Evolutionary conservation across 305 asterid genomes (phyloP).

Genomic region (Solanum chacoense): DNA sequence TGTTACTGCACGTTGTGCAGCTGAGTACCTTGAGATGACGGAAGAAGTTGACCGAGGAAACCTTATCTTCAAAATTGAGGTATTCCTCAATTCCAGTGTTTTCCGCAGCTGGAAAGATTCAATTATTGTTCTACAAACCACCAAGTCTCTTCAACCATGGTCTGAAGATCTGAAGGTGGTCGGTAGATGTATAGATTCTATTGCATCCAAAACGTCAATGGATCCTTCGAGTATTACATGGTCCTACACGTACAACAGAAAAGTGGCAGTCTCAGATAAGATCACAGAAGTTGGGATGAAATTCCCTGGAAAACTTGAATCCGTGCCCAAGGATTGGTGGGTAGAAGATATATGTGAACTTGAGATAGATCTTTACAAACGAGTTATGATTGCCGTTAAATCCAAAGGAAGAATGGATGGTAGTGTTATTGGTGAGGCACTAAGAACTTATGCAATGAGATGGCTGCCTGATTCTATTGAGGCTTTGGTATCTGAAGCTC

Average conservation of each 20-base stretch:
- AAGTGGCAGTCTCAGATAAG: slow-evolving; percentile 34
- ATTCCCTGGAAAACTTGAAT: slow-evolving; percentile 22
- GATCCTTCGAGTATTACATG: slow-evolving; percentile 71
- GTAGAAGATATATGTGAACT: slow-evolving; percentile 74
- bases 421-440: slow-evolving; percentile 60
- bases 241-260: slow-evolving; percentile 75
- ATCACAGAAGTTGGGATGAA: slow-evolving; percentile 27
- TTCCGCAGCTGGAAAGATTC: slow-evolving; percentile 87
- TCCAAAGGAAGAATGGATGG: slow-evolving; percentile 77
- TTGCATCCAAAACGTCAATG: slow-evolving; percentile 71
- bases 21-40: slow-evolving; percentile 86
- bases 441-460: slow-evolving; percentile 63
- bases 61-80: slow-evolving; percentile 61
- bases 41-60: slow-evolving; percentile 79
- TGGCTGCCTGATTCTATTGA: slow-evolving; percentile 85
- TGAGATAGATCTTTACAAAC: slow-evolving; percentile 67
- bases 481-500: slow-evolving; percentile 58
- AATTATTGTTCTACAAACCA: slow-evolving; percentile 74
- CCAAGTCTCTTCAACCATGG: slow-evolving; percentile 66
- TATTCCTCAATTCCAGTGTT: slow-evolving; percentile 69
- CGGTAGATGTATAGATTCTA: slow-evolving; percentile 64
- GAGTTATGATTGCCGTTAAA: slow-evolving; percentile 70
- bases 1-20: slow-evolving; percentile 74
- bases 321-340: slow-evolving; percentile 85
- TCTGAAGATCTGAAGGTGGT: slow-evolving; percentile 67